Evolutionary conservation across 192 early-diverging fungal genomes (phyloP), one percentile per base, ranked within the genome.

Genomic region (Mortierella claussenii): DNA sequence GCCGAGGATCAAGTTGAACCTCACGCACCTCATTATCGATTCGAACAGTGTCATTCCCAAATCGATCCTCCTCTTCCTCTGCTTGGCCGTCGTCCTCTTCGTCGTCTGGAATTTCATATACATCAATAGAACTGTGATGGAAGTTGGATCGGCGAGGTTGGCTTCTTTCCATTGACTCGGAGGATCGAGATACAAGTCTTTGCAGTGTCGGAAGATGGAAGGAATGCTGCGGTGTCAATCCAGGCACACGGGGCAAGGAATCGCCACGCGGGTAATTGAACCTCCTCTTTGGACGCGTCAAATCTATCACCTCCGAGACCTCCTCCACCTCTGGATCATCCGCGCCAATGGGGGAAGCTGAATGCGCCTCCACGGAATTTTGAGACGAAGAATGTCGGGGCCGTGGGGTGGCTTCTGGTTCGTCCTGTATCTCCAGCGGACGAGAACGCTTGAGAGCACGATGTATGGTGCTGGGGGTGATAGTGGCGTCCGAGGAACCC

Each of bases 1-100:
- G 70, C 26, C 34, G 55, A n/a, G 55, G 61, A 53, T 75, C 70
- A 21, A 75, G 23, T 28, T 65, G 70, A 1, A 59, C 56, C 27
- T 75, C 70, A 12, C 56, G 49, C 20, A 75, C 70, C 18, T 75
- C 70, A 31, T 44, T 54, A 24, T 75, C 70, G 31, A 75, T 65
- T 1, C 70, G 70, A 0, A 65, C 32, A 11, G 62, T 75, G 31
- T 75, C 36, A 21, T 49, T 57, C 1, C 70, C 70, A 47, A 53
- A 75, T 15, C 63, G 57, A 18, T 75, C 70, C 12, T 61, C 58
- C 12, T 71, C 32, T 2, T 55, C 44, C 15, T 49, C 51, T 5
- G 37, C 37, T 44, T 40, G 23, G n/a, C 40, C 34, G 6, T 51
- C 50, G 1, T 68, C 58, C 9, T 74, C 69, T 18, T 74, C 62